Base-by-base conservation (phyloP, 495 filamentous ascomycete species). In the Zalerion maritima region DNA sequence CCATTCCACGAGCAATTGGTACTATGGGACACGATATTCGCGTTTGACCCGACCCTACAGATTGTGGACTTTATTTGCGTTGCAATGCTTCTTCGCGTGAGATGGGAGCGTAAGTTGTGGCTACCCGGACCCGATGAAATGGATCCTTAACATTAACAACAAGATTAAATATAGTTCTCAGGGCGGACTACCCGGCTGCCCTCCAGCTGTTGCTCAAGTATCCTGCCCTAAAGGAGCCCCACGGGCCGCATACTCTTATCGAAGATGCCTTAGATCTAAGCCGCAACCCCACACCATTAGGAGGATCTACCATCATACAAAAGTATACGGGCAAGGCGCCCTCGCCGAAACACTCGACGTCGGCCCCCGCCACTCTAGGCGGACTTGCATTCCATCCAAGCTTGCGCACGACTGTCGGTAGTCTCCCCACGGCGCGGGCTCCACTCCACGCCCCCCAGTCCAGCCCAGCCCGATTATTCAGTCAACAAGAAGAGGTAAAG, bases 1-100 rank as follows among this genome's bases (percentile, higher is more conserved):
- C 69, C 78, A 1, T 91, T 94, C 32, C 72, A 89, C 20, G 73
- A 91, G 41, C 59, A 84, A 26, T 64, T 99, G 4, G 49, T 66
- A 22, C 67, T 96, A 32, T 97, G 89, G 89, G 89, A 99, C 58
- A 57, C 72, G 3, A 57, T 99, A 3, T 92, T 99, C 47, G 83
- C 89, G 0, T 73, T 89, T 45, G 86, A 93, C 36, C 65, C 91
- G 22, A 62, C 65, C n/a, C 57, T 89, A 26, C 72, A 83, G 27
- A 55, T 96, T 16, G 70, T 96, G 35, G 81, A 94, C 40, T 65
- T 85, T 26, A 75, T 93, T 13, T 94, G 86, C 43, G 73, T 93
- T 33, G 76, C 84, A 5, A 96, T 99, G 91, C 62, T 99, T 14
- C 61, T 99, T 20, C 70, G 89, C 20, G 81, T 96, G 36, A 69